A percentile compares a stretch with the other conserved stretches of the same genome.
These are phyloP conservation scores for Pseudonitzschia delicatissima DNA, from an alignment of 108 stramenopile genomes.

Conservation along the genomic window DNA sequence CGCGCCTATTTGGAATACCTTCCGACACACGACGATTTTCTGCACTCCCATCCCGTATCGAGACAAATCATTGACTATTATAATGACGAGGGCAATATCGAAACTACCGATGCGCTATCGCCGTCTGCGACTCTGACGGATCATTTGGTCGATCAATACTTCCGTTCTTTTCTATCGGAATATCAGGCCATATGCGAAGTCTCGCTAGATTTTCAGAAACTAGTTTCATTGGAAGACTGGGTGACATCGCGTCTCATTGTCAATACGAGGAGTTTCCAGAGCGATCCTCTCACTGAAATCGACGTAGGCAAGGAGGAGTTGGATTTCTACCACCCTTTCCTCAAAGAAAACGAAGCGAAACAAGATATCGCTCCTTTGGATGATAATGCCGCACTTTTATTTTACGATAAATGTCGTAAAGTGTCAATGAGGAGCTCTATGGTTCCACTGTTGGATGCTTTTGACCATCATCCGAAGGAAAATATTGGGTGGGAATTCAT, in stretches of 20 bases:
- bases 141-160: neutral
- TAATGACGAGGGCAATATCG: too few species aligned
- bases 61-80: neutral
- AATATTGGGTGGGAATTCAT: constrained; percentile 11
- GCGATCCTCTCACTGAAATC: neutral
- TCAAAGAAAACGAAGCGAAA: neutral
- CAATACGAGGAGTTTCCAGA: neutral
- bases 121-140: neutral
- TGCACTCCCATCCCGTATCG: constrained; percentile 7
- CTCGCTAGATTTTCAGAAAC: neutral
- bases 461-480: constrained; percentile 11
- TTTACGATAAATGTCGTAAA: neutral
- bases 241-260: neutral
- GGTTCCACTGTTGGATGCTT: constrained; percentile 18
- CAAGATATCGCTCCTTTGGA: neutral
- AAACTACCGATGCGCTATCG: too few species aligned
- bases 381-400: neutral
- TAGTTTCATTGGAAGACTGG: neutral
- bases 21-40: constrained; percentile 9
- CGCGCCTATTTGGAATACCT: constrained; percentile 16
- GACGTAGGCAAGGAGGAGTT: neutral
- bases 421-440: neutral
- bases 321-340: neutral
- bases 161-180: neutral
- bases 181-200: constrained; percentile 8